These are phyloP conservation scores for Vaccinium corymbosum DNA, from an alignment of 148 eudicot species.

Conservation along the genomic window DNA sequence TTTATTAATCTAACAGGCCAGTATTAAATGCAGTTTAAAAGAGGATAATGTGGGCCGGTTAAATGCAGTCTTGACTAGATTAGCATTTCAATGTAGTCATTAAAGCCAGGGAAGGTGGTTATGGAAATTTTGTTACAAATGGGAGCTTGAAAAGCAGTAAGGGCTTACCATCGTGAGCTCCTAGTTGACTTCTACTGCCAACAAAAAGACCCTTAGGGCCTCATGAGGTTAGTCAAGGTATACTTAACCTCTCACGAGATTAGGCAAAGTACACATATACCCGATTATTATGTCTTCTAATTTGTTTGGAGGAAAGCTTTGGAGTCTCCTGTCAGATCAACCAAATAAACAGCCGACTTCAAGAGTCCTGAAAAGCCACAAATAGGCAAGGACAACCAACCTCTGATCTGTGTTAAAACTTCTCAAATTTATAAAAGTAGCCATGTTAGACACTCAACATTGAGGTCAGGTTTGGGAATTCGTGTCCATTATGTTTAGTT, in stretches of 20 bases:
- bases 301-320: background rate
- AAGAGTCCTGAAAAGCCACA: background rate
- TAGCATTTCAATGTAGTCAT: background rate
- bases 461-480: background rate
- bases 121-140: background rate
- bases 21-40: background rate
- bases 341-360: background rate
- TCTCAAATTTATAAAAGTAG: background rate
- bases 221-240: background rate
- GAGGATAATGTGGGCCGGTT: background rate
- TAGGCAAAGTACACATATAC: background rate
- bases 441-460: background rate
- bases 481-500: background rate
- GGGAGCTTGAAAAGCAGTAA: background rate
- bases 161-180: background rate
- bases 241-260: background rate
- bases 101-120: background rate
- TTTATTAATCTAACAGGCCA: background rate
- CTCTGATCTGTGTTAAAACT: background rate
- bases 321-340: background rate
- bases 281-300: background rate
- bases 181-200: background rate
- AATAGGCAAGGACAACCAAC: background rate
- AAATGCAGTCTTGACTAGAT: background rate
- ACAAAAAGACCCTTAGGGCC: background rate